Evolutionary conservation across 805 yeast genomes (phyloP).

Genomic region (Candida methanosorbosa): DNA sequence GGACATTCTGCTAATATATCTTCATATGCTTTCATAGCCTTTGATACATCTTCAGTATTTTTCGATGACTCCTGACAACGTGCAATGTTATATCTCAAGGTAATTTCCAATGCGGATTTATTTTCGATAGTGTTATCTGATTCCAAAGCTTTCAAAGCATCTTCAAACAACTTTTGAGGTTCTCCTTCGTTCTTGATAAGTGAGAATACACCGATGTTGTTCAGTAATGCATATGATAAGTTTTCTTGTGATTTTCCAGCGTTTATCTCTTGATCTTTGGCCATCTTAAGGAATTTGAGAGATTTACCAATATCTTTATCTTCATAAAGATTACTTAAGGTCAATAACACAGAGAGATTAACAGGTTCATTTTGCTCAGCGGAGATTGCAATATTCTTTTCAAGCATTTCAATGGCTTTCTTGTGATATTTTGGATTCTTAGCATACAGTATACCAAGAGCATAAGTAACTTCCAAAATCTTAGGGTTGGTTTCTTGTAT

Average conservation of each 20-base stretch:
- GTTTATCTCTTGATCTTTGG: constrained; percentile 38
- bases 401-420: constrained; percentile 58
- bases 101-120: constrained; percentile 24
- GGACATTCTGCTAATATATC: constrained; percentile 54
- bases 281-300: constrained; percentile 39
- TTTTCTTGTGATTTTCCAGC: constrained; percentile 28
- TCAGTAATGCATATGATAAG: constrained; percentile 52
- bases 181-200: constrained; percentile 36
- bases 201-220: constrained; percentile 80
- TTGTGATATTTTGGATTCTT: constrained; percentile 25
- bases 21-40: constrained; percentile 36
- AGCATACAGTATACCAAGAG: constrained; percentile 70
- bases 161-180: constrained; percentile 45
- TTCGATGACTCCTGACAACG: constrained; percentile 41
- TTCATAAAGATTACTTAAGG: constrained; percentile 66
- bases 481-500: constrained; percentile 58
- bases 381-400: constrained; percentile 59
- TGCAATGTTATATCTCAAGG: constrained; percentile 67
- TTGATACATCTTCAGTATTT: constrained; percentile 16
- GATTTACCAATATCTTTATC: constrained; percentile 58
- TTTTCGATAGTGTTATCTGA: constrained; percentile 11
- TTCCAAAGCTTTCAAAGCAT: constrained; percentile 29
- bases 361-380: constrained; percentile 50
- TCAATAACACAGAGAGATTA: constrained; percentile 54
- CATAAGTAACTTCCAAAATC: constrained; percentile 63